Evolutionary conservation across 2,329 filamentous ascomycete species (phyloP).

Genomic region (Fusarium siculi): DNA sequence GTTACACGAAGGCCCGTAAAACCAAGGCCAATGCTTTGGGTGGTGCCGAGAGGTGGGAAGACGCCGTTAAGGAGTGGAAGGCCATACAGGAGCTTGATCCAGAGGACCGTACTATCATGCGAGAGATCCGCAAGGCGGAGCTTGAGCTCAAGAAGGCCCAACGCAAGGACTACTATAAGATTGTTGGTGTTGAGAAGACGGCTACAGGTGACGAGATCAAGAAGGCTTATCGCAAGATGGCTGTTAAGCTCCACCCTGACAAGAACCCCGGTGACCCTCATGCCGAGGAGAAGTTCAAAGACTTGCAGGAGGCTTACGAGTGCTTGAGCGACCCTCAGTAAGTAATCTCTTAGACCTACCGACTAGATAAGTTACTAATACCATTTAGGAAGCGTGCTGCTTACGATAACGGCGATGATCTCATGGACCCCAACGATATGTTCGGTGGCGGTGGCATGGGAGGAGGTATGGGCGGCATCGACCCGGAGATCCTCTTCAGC

Average conservation of each 20-base stretch:
- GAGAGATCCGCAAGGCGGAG: conserved; percentile 90
- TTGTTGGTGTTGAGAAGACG: conserved; percentile 87
- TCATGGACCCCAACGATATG: conserved; percentile 88
- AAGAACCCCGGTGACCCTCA: conserved; percentile 91
- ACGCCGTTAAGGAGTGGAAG: conserved; percentile 90
- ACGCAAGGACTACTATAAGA: conserved; percentile 99
- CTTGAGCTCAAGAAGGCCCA: conserved; percentile 97
- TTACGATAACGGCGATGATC: conserved; percentile 93
- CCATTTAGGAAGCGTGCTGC: conserved; percentile 78
- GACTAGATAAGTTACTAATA: conserved; percentile 49
- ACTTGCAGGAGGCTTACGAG: conserved; percentile 97
- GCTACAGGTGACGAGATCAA: conserved; percentile 89
- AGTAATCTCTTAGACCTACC: conserved; percentile 51
- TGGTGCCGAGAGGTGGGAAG: conserved; percentile 89
- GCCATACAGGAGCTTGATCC: conserved; percentile 84
- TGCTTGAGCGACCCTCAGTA: conserved; percentile 93
- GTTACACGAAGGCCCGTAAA: conserved; percentile 90
- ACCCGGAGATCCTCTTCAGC: conserved; percentile 82
- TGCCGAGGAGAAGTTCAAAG: conserved; percentile 95
- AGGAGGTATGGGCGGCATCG: conserved; percentile 75
- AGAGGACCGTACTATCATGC: conserved; percentile 79
- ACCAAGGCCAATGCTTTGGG: conserved; percentile 92
- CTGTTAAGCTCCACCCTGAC: conserved; percentile 94
- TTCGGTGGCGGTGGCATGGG: conserved; percentile 76
- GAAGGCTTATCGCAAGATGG: conserved; percentile 95